Base-by-base conservation (phyloP, 768 basidiomycete genomes). In the Suillus placidus region DNA sequence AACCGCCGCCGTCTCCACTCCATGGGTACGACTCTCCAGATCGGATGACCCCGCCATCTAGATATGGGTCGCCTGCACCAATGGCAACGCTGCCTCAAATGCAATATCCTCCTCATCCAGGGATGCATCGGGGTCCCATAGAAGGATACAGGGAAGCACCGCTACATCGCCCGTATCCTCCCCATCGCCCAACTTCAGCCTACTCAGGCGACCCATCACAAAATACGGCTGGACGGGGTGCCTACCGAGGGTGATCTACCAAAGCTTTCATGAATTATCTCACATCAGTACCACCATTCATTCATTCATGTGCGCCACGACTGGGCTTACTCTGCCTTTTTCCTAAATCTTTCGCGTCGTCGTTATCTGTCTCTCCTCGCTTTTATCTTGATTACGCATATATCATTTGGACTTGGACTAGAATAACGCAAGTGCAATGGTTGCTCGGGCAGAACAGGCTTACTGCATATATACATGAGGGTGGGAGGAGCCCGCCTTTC, bases 131-230 rank as follows among this genome's bases (percentile, higher is more conserved):
- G 72, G 65, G 67, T 67, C 64, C 78, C 66, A 71, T 64, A 30
- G 79, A 80, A 13, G 81, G 78, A 5, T 80, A 80, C 66, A 79
- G 88, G 55, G 86, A 90, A 69, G 88, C 89, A 6, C 85, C 90
- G 1, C 72, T 87, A 1, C 88, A 91, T 71, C 82, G 91, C 64
- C 88, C 88, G 1, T 76, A 81, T 62, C 71, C 76, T 30, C 71
- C 73, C 6, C 67, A 68, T 32, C 68, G 72, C 26, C 72, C 70
- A 6, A 67, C 34, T 43, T 66, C 66, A 42, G 45, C 60, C 51
- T 55, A 66, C 4, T 65, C 69, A 37, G 69, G 70, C 32, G 67
- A 74, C 2, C 55, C 66, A 32, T 62, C 70, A 64, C 4, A 72
- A 32, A 78, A 77, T 62, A 62, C 73, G 38, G 66, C 74, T 16